phyloP scores from a whole-genome alignment of 257 asterid genomes.

The Plantago elongata region DNA sequence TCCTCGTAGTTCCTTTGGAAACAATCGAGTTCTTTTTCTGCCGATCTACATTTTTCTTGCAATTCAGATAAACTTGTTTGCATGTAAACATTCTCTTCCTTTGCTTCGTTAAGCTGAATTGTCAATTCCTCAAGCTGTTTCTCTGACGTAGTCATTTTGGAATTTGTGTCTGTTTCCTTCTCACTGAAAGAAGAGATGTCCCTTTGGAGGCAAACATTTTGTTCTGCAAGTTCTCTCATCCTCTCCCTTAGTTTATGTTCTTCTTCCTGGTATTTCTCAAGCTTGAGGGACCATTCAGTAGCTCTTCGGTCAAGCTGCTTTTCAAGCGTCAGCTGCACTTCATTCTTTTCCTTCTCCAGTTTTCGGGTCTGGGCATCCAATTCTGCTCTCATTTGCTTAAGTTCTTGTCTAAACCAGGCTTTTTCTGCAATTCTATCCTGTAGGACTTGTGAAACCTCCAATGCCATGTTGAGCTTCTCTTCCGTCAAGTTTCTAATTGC shows the following conservation, averaged over 20 bases:
- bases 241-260: constrained; percentile 95
- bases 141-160: constrained; percentile 46
- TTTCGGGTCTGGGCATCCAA: constrained; percentile 44
- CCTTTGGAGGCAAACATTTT: constrained; percentile 84
- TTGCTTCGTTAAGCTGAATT: constrained; percentile 42
- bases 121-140: constrained; percentile 55
- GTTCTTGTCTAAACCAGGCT: constrained; percentile 57
- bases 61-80: constrained; percentile 50
- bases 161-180: constrained; percentile 47
- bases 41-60: constrained; percentile 57
- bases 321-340: constrained; percentile 73
- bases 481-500: constrained; percentile 53
- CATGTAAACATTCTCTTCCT: constrained; percentile 50
- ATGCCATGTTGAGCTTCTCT: constrained; percentile 73
- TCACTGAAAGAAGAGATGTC: constrained; percentile 74
- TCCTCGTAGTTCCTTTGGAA: constrained; percentile 62
- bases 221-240: constrained; percentile 93
- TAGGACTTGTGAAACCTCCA: constrained; percentile 52
- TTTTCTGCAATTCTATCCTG: constrained; percentile 79
- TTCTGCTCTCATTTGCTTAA: constrained; percentile 41
- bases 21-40: constrained; percentile 67
- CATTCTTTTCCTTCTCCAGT: constrained; percentile 78
- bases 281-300: constrained; percentile 78
- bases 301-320: constrained; percentile 93
- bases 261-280: constrained; percentile 78